Conservation (phyloP, 768 basidiomycete species). For the Trametes maxima region DNA sequence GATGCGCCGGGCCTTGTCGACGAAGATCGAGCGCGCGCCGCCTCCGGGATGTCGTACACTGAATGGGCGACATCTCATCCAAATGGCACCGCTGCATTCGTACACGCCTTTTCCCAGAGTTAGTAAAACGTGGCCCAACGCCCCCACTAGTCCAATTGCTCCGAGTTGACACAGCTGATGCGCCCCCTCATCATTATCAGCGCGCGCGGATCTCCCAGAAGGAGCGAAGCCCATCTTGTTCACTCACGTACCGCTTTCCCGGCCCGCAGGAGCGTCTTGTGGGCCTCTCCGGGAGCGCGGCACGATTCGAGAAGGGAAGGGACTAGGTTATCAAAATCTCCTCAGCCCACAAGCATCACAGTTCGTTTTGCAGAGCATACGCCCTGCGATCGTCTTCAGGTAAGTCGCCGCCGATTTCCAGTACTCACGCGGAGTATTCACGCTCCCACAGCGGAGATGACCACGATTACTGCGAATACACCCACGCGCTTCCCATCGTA, state of each 20-base stretch:
- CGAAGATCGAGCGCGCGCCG: constrained; percentile 61
- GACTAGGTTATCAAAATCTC: constrained; percentile 84
- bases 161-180: too few relatives aligned
- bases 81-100: constrained; percentile 54
- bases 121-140: constrained; percentile 23
- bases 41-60: constrained; percentile 41
- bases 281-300: constrained; percentile 79
- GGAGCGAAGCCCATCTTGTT: constrained; percentile 67
- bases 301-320: constrained; percentile 70
- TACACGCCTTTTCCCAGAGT: constrained; percentile 39
- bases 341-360: constrained; percentile 66
- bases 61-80: constrained; percentile 49
- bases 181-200: neutral
- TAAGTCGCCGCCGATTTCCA: constrained; percentile 33
- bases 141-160: too few relatives aligned
- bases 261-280: constrained; percentile 68
- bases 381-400: constrained; percentile 79
- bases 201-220: constrained; percentile 9
- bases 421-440: neutral
- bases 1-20: constrained; percentile 77
- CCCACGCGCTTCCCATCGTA: constrained; percentile 41
- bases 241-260: constrained; percentile 86
- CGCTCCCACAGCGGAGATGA: constrained; percentile 74
- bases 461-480: constrained; percentile 91
- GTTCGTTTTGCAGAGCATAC: constrained; percentile 64